Conservation (phyloP, 2,329 filamentous ascomycete genomes). For the Colletotrichum sp. region DNA sequence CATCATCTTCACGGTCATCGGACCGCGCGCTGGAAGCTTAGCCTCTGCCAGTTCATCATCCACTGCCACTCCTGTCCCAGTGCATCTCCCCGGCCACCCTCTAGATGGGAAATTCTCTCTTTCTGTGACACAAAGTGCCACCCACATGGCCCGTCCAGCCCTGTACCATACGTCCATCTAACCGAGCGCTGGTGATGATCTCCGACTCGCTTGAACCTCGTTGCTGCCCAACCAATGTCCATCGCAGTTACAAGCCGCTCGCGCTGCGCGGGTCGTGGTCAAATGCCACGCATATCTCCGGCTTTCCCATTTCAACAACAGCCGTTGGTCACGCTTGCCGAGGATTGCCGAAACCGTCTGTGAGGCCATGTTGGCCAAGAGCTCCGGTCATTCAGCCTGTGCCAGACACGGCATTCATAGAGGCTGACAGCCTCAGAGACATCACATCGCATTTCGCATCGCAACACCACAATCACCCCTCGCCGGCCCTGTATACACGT, state of each 20-base stretch:
- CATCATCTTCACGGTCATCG: constrained; percentile 3
- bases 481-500: neutral
- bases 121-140: neutral
- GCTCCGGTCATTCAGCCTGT: neutral
- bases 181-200: neutral
- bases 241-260: neutral
- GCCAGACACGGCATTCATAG: neutral
- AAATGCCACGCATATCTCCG: neutral
- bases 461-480: neutral
- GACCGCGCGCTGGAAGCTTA: constrained; percentile 4
- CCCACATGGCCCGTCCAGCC: neutral
- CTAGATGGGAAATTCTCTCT: neutral
- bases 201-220: neutral
- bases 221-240: neutral
- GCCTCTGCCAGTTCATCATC: neutral
- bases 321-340: neutral
- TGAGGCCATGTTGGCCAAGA: neutral
- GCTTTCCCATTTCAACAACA: neutral
- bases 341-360: neutral
- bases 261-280: neutral
- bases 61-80: neutral
- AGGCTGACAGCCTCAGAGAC: neutral
- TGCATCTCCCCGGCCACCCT: neutral
- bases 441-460: neutral
- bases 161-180: neutral